A percentile compares a stretch with the other conserved stretches of the same genome.
Conservation (phyloP, 257 asterid species). For the Mitragyna speciosa region DNA sequence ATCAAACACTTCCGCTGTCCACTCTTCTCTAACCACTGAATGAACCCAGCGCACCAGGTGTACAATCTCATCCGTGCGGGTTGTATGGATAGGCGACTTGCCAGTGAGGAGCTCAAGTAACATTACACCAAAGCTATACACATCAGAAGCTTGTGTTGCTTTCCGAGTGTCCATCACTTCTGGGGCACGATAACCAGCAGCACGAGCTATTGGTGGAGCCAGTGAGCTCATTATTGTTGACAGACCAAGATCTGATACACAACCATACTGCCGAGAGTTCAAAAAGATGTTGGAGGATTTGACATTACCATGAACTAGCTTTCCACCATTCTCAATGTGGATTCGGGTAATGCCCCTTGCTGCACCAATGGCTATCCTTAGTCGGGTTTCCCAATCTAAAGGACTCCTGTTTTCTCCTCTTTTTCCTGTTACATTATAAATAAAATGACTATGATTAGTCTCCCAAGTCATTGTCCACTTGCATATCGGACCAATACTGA, state of each 20-base stretch:
- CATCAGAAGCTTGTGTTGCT: slow-evolving; percentile 68
- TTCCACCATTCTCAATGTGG: slow-evolving; percentile 63
- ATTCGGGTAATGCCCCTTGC: slow-evolving; percentile 71
- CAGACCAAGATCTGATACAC: slow-evolving; percentile 73
- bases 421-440: slow-evolving; percentile 40
- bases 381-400: slow-evolving; percentile 67
- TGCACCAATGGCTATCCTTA: slow-evolving; percentile 69
- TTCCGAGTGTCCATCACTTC: slow-evolving; percentile 71
- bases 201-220: slow-evolving; percentile 66
- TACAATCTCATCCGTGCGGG: slow-evolving; percentile 59
- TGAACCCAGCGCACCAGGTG: slow-evolving; percentile 84
- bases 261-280: slow-evolving; percentile 56
- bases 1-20: slow-evolving; percentile 90
- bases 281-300: slow-evolving; percentile 75
- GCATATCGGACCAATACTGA: not conserved
- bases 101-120: slow-evolving; percentile 74
- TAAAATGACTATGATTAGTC: not conserved
- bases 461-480: not conserved
- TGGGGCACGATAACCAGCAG: slow-evolving; percentile 81
- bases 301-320: slow-evolving; percentile 69
- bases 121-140: slow-evolving; percentile 72
- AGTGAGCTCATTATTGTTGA: slow-evolving; percentile 61
- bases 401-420: slow-evolving; percentile 51
- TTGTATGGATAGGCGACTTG: slow-evolving; percentile 64
- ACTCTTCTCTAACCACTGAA: slow-evolving; percentile 82